A percentile compares a stretch with the other conserved stretches of the same genome.
Conservation (phyloP, 2,329 filamentous ascomycete species). For the Volutella citrinella region DNA sequence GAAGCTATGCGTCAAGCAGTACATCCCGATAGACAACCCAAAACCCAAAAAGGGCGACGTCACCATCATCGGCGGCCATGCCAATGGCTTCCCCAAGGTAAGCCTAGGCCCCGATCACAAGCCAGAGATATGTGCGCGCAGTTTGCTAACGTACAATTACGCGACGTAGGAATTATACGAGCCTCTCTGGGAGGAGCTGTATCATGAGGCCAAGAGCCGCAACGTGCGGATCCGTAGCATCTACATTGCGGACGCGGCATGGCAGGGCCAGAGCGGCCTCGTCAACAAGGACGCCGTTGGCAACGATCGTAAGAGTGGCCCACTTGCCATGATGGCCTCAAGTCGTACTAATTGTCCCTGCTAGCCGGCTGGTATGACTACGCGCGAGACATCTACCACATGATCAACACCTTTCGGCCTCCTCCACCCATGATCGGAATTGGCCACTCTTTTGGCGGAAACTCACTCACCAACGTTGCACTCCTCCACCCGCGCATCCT, state of each 20-base stretch:
- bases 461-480: slow-evolving; percentile 67
- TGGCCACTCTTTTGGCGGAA: slow-evolving; percentile 86
- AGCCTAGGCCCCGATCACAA: too few relatives aligned
- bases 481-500: slow-evolving; percentile 80
- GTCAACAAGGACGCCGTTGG: slow-evolving; percentile 75
- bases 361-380: slow-evolving; percentile 83
- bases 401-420: slow-evolving; percentile 80
- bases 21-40: slow-evolving; percentile 71
- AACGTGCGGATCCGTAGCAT: slow-evolving; percentile 75
- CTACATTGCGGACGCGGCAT: slow-evolving; percentile 87
- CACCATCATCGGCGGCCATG: slow-evolving; percentile 83
- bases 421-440: slow-evolving; percentile 79
- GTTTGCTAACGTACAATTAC: too few relatives aligned
- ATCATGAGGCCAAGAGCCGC: slow-evolving; percentile 51
- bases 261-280: slow-evolving; percentile 76
- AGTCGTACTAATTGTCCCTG: too few relatives aligned
- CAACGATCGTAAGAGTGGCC: slow-evolving; percentile 83
- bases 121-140: too few relatives aligned
- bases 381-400: slow-evolving; percentile 76
- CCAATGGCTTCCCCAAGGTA: slow-evolving; percentile 91
- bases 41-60: slow-evolving; percentile 70
- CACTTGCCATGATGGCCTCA: too few relatives aligned
- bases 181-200: slow-evolving; percentile 82
- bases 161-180: slow-evolving; percentile 87
- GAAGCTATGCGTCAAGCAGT: slow-evolving; percentile 79